Base-by-base conservation (phyloP, 1,284 basidiomycete genomes). In the Ustilago shanxiensis region DNA sequence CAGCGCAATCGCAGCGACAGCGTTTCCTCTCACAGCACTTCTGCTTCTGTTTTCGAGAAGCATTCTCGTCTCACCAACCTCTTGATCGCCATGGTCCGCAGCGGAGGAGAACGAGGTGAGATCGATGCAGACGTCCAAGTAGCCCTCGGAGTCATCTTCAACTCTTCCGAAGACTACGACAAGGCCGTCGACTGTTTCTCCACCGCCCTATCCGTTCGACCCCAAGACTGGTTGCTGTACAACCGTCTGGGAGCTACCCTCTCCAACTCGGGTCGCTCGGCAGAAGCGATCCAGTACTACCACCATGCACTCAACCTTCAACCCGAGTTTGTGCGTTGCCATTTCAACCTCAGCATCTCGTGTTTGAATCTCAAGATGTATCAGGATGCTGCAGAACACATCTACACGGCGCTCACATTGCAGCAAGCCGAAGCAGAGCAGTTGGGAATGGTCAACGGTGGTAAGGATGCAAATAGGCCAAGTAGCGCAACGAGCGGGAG, bases 231-330 rank as follows among this genome's bases (percentile, higher is more conserved):
- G 93, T 88, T 96, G 53, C 87, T 99, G 72, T 98, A 95, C 87
- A 99, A 99, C 86, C 91, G 96, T 26, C 93, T 98, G 28, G 96
- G 96, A 16, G 96, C 96, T 18, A 98, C 95, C 1, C 91, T 98
- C 84, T 95, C 95, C 52, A 99, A 99, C 70, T 84, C 81, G 16
- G 95, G 96, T 0, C 89, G 90, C 56, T 91, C 93, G 20, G 90
- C 91, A 47, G 91, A 94, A 72, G 95, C 97, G 10, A 89, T 98
- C 18, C 88, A 92, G 75, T 98, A 94, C 87, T 99, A 99, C 87
- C 91, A 92, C 83, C 91, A 91, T 56, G 97, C 96, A 2, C 89
- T 99, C 41, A 92, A 93, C 73, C 88, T 98, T 62, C 95, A 97
- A 83, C 95, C 96, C 5, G 90, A 91, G 39, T 99, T 98, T 86